These are phyloP conservation scores for Micractinium sp. DNA, from an alignment of 139 green algal species.

Conservation along the genomic window DNA sequence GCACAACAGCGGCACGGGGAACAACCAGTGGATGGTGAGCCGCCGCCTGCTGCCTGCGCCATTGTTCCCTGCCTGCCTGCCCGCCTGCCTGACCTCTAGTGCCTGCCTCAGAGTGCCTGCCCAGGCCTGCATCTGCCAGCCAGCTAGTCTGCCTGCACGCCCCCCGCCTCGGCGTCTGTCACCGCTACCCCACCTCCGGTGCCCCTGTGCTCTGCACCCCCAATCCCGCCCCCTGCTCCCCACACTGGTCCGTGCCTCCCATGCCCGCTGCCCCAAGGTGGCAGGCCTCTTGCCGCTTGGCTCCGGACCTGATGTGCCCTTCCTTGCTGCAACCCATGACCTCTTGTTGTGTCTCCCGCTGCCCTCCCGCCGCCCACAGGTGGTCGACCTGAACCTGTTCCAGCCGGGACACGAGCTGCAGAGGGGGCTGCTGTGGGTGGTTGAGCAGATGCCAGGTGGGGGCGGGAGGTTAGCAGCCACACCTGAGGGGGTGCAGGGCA, in stretches of 20 bases:
- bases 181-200: too few species aligned
- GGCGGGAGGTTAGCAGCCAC: too few species aligned
- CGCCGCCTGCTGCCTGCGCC: background rate
- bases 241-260: too few species aligned
- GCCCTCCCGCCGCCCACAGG: background rate
- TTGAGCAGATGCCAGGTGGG: conserved; percentile 64
- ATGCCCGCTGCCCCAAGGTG: too few species aligned
- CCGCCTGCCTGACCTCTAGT: background rate
- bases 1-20: conserved; percentile 71
- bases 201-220: too few species aligned
- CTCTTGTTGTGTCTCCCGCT: background rate
- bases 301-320: background rate
- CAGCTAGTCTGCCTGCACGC: too few species aligned
- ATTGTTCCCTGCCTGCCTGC: background rate
- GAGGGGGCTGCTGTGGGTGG: conserved; percentile 64
- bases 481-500: too few species aligned
- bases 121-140: too few species aligned
- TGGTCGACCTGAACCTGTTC: conserved; percentile 74
- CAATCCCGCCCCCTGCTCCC: too few species aligned
- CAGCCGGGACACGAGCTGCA: conserved; percentile 58
- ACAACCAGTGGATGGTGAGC: conserved; percentile 78
- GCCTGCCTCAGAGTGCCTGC: background rate
- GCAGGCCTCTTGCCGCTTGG: background rate
- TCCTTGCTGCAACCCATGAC: background rate
- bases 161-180: too few species aligned